Conservation (phyloP, 2,329 filamentous ascomycete species). For the Colletotrichum sidae region DNA sequence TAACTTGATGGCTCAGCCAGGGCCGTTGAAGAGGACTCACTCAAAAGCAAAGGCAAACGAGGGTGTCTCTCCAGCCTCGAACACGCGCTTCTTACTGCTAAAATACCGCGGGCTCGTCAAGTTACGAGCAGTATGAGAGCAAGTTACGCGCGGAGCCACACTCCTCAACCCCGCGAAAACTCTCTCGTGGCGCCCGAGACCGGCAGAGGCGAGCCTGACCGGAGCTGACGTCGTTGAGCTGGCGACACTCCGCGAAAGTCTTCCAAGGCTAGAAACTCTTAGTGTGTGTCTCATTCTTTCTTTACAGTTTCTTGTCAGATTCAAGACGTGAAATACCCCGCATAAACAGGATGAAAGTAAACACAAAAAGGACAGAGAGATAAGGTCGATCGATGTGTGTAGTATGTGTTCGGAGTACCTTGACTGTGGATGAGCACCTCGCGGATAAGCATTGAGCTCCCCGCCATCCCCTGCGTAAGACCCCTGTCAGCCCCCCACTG, state of each 20-base stretch:
- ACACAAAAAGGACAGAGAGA: not conserved
- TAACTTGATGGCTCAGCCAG: not conserved
- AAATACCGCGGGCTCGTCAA: constrained; percentile 5
- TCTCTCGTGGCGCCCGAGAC: constrained; percentile 10
- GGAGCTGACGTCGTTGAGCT: constrained; percentile 15
- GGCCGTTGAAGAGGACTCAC: constrained; percentile 38
- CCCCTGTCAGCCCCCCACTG: constrained; percentile 16
- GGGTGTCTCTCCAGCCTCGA: constrained; percentile 40
- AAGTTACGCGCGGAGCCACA: not conserved
- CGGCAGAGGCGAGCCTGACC: constrained; percentile 2
- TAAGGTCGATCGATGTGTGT: not conserved
- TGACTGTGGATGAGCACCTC: not conserved
- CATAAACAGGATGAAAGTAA: constrained; percentile 13
- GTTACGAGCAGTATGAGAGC: not conserved
- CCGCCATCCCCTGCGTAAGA: constrained; percentile 12
- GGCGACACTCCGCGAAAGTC: constrained; percentile 24
- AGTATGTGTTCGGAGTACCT: no score
- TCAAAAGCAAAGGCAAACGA: constrained; percentile 55
- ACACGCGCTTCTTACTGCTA: constrained; percentile 35
- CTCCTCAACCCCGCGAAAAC: not conserved
- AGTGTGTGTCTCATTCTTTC: constrained; percentile 25
- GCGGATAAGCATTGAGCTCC: constrained; percentile 17
- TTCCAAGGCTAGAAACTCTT: constrained; percentile 13
- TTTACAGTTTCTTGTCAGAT: not conserved
- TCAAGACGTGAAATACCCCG: constrained; percentile 7